Evolutionary conservation across 116 monocot genomes (phyloP).

Genomic region (Papilionanthe hybrid): DNA sequence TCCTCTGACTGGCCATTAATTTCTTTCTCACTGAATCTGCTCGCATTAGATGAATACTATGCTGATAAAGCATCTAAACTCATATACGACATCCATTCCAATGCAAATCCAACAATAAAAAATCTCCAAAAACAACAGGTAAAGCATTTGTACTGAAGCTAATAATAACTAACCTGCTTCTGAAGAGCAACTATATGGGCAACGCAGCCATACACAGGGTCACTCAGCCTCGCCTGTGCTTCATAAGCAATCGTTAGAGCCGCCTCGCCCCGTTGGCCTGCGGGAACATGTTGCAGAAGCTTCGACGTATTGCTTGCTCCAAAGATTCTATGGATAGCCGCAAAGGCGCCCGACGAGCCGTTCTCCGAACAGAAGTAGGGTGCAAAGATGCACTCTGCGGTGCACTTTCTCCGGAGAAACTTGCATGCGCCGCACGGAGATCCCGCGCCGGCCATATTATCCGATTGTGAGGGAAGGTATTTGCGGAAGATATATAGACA

Average conservation of each 20-base stretch:
- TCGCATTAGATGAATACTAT: neutral
- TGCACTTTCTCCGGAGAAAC: slow-evolving; percentile 39
- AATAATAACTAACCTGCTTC: slow-evolving; percentile 15
- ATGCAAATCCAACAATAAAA: no score
- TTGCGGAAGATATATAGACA: neutral
- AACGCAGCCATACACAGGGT: slow-evolving; percentile 30
- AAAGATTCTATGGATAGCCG: slow-evolving; percentile 34
- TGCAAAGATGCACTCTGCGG: slow-evolving; percentile 27
- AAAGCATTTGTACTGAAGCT: no score
- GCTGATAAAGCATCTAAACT: no score
- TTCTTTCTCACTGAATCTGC: no score
- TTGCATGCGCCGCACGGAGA: slow-evolving; percentile 44
- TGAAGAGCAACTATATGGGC: slow-evolving; percentile 29
- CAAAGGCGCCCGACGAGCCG: slow-evolving; percentile 17
- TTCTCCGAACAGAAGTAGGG: slow-evolving; percentile 32
- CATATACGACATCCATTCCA: no score
- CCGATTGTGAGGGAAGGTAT: neutral
- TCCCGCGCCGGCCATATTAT: slow-evolving; percentile 4
- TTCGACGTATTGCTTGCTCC: slow-evolving; percentile 47
- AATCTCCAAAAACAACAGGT: no score
- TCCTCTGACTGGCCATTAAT: no score
- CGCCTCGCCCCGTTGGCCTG: slow-evolving; percentile 16
- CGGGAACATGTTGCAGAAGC: slow-evolving; percentile 18
- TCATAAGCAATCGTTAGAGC: slow-evolving; percentile 33
- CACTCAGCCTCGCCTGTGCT: slow-evolving; percentile 31